phyloP scores from a whole-genome alignment of 1,284 basidiomycete species.

The Moesziomyces parantarcticus region DNA sequence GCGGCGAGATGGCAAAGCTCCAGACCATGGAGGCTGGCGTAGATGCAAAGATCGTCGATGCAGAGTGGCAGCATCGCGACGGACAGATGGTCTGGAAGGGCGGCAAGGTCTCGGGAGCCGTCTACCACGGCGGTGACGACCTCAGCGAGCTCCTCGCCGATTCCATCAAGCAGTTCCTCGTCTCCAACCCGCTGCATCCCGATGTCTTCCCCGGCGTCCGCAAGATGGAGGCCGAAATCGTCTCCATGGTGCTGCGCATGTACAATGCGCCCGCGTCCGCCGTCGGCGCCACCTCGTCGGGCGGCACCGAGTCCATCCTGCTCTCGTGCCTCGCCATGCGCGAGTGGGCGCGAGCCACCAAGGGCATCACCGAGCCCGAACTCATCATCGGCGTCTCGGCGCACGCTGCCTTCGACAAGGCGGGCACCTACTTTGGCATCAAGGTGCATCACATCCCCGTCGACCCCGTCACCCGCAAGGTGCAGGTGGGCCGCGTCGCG shows the following conservation, averaged over 20 bases:
- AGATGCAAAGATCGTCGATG: conserved; percentile 26
- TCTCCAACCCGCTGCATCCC: conserved; percentile 90
- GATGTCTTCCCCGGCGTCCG: conserved; percentile 93
- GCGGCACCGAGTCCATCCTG: conserved; percentile 94
- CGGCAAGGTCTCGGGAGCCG: conserved; percentile 66
- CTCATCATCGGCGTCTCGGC: conserved; percentile 89
- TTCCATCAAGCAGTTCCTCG: conserved; percentile 58
- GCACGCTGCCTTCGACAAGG: conserved; percentile 96
- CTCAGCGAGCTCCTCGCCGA: conserved; percentile 57
- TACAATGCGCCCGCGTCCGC: conserved; percentile 85
- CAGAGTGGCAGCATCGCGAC: conserved; percentile 43
- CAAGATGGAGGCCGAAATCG: conserved; percentile 97
- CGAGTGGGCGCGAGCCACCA: conserved; percentile 86
- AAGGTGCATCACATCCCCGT: conserved; percentile 90
- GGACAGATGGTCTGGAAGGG: conserved; percentile 61
- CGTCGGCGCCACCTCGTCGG: conserved; percentile 86
- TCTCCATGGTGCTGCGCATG: conserved; percentile 84
- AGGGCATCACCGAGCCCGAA: conserved; percentile 90
- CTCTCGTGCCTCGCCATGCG: conserved; percentile 94
- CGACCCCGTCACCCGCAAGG: conserved; percentile 82
- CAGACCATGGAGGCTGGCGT: conserved; percentile 57
- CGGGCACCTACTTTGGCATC: conserved; percentile 87
- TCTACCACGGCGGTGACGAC: conserved; percentile 67
- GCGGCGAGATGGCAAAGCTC: conserved; percentile 52
- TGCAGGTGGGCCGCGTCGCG: conserved; percentile 79